Evolutionary conservation across 108 stramenopile genomes (phyloP).

Genomic region (Parietichytrium sp.): DNA sequence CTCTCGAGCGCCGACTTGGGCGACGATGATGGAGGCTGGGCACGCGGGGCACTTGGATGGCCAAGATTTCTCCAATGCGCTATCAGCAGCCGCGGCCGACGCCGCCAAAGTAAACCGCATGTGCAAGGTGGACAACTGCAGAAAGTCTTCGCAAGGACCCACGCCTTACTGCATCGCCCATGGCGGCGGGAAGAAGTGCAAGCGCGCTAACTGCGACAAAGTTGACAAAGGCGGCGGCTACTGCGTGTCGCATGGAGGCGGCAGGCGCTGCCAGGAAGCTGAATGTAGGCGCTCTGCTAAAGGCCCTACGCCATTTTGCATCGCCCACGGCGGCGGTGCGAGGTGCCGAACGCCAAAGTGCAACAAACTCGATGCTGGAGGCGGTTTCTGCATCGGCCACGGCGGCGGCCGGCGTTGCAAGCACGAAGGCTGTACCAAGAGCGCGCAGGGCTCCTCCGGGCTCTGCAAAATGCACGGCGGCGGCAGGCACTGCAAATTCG

Average conservation of each 20-base stretch:
- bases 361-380: slow-evolving; percentile 84
- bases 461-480: slow-evolving; percentile 96
- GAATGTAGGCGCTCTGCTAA: slow-evolving; percentile 82
- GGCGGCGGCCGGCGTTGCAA: slow-evolving; percentile 90
- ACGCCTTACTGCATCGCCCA: slow-evolving; percentile 88
- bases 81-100: too few species aligned
- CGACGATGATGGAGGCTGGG: too few species aligned
- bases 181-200: slow-evolving; percentile 91
- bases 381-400: slow-evolving; percentile 94
- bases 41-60: too few species aligned
- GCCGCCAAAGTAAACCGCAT: too few species aligned
- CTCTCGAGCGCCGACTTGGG: too few species aligned
- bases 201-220: slow-evolving; percentile 72
- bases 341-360: slow-evolving; percentile 79
- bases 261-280: slow-evolving; percentile 70
- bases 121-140: slow-evolving; percentile 73
- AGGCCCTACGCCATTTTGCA: slow-evolving; percentile 89
- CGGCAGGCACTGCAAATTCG: slow-evolving; percentile 81
- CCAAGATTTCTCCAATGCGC: too few species aligned
- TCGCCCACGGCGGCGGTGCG: slow-evolving; percentile 93
- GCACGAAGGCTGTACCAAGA: slow-evolving; percentile 83
- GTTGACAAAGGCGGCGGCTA: slow-evolving; percentile 81
- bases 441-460: slow-evolving; percentile 87
- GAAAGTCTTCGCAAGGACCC: slow-evolving; percentile 81
- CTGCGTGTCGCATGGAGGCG: slow-evolving; percentile 94